Evolutionary conservation across 768 basidiomycete genomes (phyloP).

Genomic region (Dioszegia aurantiaca): DNA sequence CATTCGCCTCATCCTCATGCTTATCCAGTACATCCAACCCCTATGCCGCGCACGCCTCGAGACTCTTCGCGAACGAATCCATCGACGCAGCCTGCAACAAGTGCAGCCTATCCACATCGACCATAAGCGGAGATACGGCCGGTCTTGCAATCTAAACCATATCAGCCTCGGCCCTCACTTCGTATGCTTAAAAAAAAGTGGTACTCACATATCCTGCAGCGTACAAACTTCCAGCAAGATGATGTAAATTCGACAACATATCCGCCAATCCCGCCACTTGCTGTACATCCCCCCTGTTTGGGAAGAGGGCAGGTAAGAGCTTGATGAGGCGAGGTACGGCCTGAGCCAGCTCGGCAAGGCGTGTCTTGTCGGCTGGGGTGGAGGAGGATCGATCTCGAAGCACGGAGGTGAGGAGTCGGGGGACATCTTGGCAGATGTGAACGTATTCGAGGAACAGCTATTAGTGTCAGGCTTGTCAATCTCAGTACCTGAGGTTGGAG

Average conservation of each 20-base stretch:
- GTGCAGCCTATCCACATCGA: constrained; percentile 46
- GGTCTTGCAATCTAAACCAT: constrained; percentile 28
- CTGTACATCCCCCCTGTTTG: constrained; percentile 34
- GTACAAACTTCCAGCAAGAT: constrained; percentile 27
- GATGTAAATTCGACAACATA: constrained; percentile 41
- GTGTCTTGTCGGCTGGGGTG: constrained; percentile 3
- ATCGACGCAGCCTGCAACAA: constrained; percentile 39
- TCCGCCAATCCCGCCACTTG: constrained; percentile 38
- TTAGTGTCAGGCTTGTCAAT: constrained; percentile 15
- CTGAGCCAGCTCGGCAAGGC: constrained; percentile 17
- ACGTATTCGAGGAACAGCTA: constrained; percentile 45
- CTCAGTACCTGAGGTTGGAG: too few species aligned
- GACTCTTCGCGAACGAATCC: constrained; percentile 30
- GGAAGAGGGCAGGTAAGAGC: constrained; percentile 40
- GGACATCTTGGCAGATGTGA: constrained; percentile 26
- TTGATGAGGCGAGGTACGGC: constrained; percentile 29
- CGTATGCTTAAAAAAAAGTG: too few species aligned
- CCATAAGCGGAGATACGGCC: constrained; percentile 26
- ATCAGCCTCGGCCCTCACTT: constrained; percentile 1
- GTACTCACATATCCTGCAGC: constrained; percentile 31
- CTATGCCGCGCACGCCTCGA: constrained; percentile 18
- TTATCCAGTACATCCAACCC: neutral
- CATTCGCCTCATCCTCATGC: neutral
- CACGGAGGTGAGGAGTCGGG: constrained; percentile 19
- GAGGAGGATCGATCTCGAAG: constrained; percentile 7